Evolutionary conservation across 805 yeast genomes (phyloP).

Genomic region (Ogataea haglerorum): DNA sequence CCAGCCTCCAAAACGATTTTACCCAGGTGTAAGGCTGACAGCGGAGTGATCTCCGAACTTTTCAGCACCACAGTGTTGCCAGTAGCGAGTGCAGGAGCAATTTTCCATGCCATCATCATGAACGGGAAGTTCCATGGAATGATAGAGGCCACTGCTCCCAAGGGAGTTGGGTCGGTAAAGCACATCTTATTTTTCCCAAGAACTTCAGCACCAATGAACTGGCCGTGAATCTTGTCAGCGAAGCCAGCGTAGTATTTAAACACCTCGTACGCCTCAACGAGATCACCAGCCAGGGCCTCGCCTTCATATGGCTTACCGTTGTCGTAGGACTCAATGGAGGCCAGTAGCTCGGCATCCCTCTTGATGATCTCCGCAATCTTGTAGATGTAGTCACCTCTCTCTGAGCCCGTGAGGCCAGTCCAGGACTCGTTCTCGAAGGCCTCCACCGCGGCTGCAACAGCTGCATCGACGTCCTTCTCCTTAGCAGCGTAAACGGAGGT

Average conservation of each 20-base stretch:
- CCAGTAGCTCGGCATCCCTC: slow-evolving; percentile 46
- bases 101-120: slow-evolving; percentile 74
- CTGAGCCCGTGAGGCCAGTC: slow-evolving; percentile 46
- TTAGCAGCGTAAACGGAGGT: slow-evolving; percentile 56
- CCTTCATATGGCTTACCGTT: slow-evolving; percentile 53
- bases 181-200: slow-evolving; percentile 44
- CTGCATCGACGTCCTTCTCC: slow-evolving; percentile 58
- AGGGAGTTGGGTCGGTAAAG: slow-evolving; percentile 52
- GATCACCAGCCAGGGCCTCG: slow-evolving; percentile 41
- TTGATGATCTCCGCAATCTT: slow-evolving; percentile 51
- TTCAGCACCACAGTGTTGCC: slow-evolving; percentile 71
- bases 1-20: slow-evolving; percentile 62
- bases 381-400: slow-evolving; percentile 50
- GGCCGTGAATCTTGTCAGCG: slow-evolving; percentile 74
- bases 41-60: slow-evolving; percentile 74
- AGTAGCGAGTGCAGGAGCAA: slow-evolving; percentile 73
- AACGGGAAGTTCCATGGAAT: slow-evolving; percentile 85
- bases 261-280: slow-evolving; percentile 34
- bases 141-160: slow-evolving; percentile 78
- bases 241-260: slow-evolving; percentile 73
- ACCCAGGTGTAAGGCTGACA: slow-evolving; percentile 65
- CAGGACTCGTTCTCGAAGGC: slow-evolving; percentile 51
- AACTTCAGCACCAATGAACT: slow-evolving; percentile 40
- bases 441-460: slow-evolving; percentile 61
- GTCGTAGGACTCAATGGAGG: slow-evolving; percentile 54